Base-by-base conservation (phyloP, 371 early-diverging fungal species). In the Globomyces sp. region DNA sequence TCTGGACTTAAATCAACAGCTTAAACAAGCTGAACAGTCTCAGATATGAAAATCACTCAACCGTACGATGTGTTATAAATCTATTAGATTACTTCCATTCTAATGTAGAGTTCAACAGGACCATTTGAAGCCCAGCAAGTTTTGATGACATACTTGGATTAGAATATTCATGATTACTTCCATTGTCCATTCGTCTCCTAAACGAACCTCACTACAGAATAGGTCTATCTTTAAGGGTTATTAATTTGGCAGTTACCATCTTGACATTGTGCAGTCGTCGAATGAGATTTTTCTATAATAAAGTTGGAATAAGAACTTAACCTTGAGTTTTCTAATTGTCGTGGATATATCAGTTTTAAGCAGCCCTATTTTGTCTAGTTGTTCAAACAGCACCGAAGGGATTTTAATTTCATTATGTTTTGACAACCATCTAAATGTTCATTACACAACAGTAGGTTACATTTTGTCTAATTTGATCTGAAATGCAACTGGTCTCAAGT, bases 141-240 rank as follows among this genome's bases (percentile, higher is more conserved):
- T 36, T 41, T 36, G 37, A 39, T 36, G 2, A 64, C 47, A 36
- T 64, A 64, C 43, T 24, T 24, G 24, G 24, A 24, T 24, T 24
- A 24, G 24, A 24, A 24, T 24, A 24, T 24, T 24, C 24, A 24
- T 24, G 24, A 24, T 24, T 24, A 24, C 24, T 24, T 64, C 64
- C 53, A 64, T 11, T 9, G 64, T 64, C 64, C 64, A 64, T 11
- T 64, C 64, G 2, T 64, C 64, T 34, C 50, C 50, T 24, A 64
- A 44, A n/a, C 2, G 4, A 8, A 11, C 36, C 0, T 45, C 44
- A 10, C 40, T 44, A 40, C 44, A 64, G n/a, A n/a, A 42, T 2
- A 64, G 50, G 8, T 52, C 63, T n/a, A 57, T 36, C 57, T 57
- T 10, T 47, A 8, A 11, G 6, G 0, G 47, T 6, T 47, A 57